These are phyloP conservation scores for Xylaria sp. DNA, from an alignment of 2,329 filamentous ascomycete genomes.

Conservation along the genomic window DNA sequence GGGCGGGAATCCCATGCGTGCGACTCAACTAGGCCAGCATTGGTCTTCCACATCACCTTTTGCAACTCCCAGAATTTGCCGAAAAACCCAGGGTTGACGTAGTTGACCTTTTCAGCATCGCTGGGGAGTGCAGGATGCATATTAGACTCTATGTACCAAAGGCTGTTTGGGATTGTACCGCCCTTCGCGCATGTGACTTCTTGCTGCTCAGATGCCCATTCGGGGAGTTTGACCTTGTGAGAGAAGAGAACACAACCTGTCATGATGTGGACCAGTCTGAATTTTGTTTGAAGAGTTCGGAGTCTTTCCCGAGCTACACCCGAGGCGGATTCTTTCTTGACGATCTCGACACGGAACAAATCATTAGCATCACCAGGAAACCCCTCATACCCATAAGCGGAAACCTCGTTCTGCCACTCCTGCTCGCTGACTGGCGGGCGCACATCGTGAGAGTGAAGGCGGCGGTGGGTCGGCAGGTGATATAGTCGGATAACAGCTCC, in stretches of 20 bases:
- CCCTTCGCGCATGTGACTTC: conserved; percentile 97
- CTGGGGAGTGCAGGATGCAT: conserved; percentile 79
- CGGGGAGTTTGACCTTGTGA: conserved; percentile 98
- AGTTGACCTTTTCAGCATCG: conserved; percentile 93
- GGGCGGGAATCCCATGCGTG: conserved; percentile 98
- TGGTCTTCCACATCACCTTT: conserved; percentile 98
- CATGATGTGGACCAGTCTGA: conserved; percentile 95
- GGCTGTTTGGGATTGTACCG: conserved; percentile 91
- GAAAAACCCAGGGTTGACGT: conserved; percentile 92
- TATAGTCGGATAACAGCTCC: conserved; percentile 85
- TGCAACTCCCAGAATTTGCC: conserved; percentile 98
- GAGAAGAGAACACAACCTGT: conserved; percentile 96
- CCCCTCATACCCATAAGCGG: conserved; percentile 95
- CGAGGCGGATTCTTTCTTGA: conserved; percentile 86
- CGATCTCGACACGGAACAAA: conserved; percentile 92
- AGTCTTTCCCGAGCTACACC: conserved; percentile 82
- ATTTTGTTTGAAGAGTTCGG: conserved; percentile 96
- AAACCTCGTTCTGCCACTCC: conserved; percentile 96
- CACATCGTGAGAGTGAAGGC: conserved; percentile 95
- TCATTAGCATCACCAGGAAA: conserved; percentile 98
- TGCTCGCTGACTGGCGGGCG: conserved; percentile 86
- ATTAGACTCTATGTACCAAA: conserved; percentile 97
- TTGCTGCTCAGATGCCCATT: conserved; percentile 98
- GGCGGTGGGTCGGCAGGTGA: conserved; percentile 83
- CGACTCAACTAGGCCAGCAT: conserved; percentile 93